phyloP scores from a whole-genome alignment of 1,284 basidiomycete species.

The Entoloma clypeatum region DNA sequence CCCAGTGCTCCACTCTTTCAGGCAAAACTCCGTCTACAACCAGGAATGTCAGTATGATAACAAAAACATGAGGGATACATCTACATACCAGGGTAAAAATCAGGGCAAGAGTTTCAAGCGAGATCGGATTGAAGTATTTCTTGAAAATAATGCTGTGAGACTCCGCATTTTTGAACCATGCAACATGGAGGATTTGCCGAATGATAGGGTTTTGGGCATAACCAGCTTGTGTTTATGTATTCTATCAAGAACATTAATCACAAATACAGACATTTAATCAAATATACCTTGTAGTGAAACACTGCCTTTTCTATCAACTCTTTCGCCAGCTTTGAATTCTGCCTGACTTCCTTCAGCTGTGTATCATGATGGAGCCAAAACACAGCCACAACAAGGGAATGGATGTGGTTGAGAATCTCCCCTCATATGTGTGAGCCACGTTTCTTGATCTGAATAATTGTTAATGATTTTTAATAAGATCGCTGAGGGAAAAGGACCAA shows the following conservation, averaged over 20 bases:
- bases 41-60: background rate
- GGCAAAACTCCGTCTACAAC: conserved; percentile 18
- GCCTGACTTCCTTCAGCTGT: conserved; percentile 1
- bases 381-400: conserved; percentile 3
- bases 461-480: too few species aligned
- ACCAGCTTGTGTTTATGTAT: background rate
- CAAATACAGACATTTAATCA: too few species aligned
- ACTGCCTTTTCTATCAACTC: conserved; percentile 10
- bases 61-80: background rate
- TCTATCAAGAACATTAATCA: background rate
- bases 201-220: conserved; percentile 3
- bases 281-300: conserved; percentile 8
- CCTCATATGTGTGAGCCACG: conserved; percentile 14
- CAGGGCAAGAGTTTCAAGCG: conserved; percentile 16
- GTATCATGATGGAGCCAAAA: conserved; percentile 11
- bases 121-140: conserved; percentile 18
- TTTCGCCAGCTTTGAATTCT: conserved; percentile 1
- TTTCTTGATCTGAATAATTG: conserved; percentile 7
- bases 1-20: conserved; percentile 20
- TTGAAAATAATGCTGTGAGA: conserved; percentile 17
- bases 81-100: conserved; percentile 18
- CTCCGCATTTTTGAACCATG: conserved; percentile 1
- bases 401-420: conserved; percentile 5
- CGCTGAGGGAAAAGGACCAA: background rate
- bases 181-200: background rate